A percentile compares a stretch with the other conserved stretches of the same genome.
Conservation (phyloP, 2,329 filamentous ascomycete genomes). For the Tolypocladium amazonense region DNA sequence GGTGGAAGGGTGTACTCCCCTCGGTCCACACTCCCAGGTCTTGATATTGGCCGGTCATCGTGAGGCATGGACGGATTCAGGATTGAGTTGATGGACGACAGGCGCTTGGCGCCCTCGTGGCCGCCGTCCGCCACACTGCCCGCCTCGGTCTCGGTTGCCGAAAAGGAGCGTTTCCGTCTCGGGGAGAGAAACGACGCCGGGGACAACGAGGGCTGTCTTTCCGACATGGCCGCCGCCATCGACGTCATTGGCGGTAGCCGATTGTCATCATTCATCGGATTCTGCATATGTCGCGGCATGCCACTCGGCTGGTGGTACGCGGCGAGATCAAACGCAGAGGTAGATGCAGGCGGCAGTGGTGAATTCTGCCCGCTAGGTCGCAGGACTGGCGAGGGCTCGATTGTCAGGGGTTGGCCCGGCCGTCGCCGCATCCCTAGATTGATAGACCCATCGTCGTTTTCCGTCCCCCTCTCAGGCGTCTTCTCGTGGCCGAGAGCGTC, state of each 20-base stretch:
- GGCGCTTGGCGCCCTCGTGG: conserved; percentile 44
- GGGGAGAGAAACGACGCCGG: conserved; percentile 50
- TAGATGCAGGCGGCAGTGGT: conserved; percentile 28
- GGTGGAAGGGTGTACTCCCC: conserved; percentile 30
- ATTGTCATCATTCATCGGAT: conserved; percentile 44
- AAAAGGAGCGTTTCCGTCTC: conserved; percentile 58
- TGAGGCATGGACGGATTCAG: conserved; percentile 45
- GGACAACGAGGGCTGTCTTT: conserved; percentile 47
- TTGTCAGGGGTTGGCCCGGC: conserved; percentile 31
- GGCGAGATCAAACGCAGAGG: conserved; percentile 33
- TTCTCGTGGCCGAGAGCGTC: conserved; percentile 24
- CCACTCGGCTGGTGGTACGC: conserved; percentile 39
- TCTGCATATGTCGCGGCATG: conserved; percentile 23
- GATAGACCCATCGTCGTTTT: conserved; percentile 54
- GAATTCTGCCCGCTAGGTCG: conserved; percentile 33
- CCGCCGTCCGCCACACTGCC: conserved; percentile 23
- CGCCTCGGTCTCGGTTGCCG: conserved; percentile 44
- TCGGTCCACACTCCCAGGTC: conserved; percentile 22
- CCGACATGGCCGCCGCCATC: conserved; percentile 26
- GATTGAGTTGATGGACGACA: conserved; percentile 68
- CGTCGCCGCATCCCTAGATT: conserved; percentile 48
- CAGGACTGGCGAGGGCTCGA: conserved; percentile 34
- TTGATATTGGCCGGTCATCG: conserved; percentile 10
- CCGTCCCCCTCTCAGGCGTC: conserved; percentile 39
- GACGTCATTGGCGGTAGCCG: conserved; percentile 45